Evolutionary conservation across 129 eudicot genomes (phyloP).

Genomic region (Cynara cardunculus): DNA sequence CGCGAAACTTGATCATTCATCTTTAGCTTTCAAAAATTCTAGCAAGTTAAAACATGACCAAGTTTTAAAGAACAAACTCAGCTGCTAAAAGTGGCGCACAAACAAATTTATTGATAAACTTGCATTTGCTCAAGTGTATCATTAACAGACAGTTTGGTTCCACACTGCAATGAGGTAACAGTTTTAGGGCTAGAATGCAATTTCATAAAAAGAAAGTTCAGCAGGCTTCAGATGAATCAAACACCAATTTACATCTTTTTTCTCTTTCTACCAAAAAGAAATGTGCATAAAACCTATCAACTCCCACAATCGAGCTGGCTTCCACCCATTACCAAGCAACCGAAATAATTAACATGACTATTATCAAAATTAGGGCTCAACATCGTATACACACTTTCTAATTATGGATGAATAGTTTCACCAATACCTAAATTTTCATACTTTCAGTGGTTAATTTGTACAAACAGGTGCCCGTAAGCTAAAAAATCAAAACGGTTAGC

Average conservation of each 20-base stretch:
- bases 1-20: neutral
- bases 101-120: neutral
- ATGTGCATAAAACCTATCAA: neutral
- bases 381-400: neutral
- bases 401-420: neutral
- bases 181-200: neutral
- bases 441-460: neutral
- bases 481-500: neutral
- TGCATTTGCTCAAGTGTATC: neutral
- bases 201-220: neutral
- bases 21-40: neutral
- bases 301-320: constrained; percentile 13
- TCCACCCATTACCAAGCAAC: neutral
- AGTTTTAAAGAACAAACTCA: neutral
- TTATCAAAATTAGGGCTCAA: neutral
- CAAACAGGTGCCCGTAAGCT: neutral
- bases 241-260: neutral
- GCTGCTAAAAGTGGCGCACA: neutral
- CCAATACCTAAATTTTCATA: neutral
- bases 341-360: neutral
- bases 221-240: neutral
- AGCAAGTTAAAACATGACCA: neutral
- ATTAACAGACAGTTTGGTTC: neutral
- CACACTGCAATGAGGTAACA: neutral
- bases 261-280: neutral